Percentiles rank a stretch among this genome's conserved stretches.
These are phyloP conservation scores for Carex cristatella DNA, from an alignment of 176 grass and related monocot genomes.

Conservation along the genomic window DNA sequence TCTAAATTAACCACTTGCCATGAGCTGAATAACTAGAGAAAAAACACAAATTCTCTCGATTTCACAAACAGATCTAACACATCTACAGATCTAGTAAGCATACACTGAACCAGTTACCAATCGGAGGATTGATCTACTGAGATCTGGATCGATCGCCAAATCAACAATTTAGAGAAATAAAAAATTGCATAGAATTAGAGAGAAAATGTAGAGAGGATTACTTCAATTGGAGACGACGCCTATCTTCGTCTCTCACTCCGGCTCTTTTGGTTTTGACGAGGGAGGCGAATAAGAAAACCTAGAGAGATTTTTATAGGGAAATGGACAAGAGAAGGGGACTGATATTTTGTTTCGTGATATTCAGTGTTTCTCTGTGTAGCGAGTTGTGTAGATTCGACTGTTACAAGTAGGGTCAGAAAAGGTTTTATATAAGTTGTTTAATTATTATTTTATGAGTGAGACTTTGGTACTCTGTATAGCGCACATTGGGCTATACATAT, in stretches of 20 bases:
- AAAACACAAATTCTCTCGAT: neutral
- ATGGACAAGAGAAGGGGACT: neutral
- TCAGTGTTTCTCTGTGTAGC: neutral
- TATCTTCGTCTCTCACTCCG: neutral
- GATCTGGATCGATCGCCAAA: neutral
- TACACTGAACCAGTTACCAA: neutral
- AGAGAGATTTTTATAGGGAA: neutral
- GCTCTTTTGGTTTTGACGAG: neutral
- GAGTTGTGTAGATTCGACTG: neutral
- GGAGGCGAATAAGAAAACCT: neutral
- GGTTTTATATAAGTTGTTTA: too few species aligned
- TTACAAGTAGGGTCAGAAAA: too few species aligned
- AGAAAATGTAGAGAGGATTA: neutral
- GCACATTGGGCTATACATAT: too few species aligned
- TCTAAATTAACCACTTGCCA: neutral
- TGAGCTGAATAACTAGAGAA: neutral
- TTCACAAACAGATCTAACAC: conserved; percentile 14
- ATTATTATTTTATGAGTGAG: too few species aligned
- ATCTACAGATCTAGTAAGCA: neutral
- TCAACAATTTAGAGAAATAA: neutral
- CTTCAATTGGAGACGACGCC: neutral
- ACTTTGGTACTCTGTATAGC: too few species aligned
- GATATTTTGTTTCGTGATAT: neutral
- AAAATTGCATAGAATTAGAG: neutral
- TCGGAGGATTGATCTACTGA: neutral